A percentile compares a stretch with the other conserved stretches of the same genome.
Evolutionary conservation across 495 filamentous ascomycete genomes (phyloP).

Genomic region (Podospora anserina): DNA sequence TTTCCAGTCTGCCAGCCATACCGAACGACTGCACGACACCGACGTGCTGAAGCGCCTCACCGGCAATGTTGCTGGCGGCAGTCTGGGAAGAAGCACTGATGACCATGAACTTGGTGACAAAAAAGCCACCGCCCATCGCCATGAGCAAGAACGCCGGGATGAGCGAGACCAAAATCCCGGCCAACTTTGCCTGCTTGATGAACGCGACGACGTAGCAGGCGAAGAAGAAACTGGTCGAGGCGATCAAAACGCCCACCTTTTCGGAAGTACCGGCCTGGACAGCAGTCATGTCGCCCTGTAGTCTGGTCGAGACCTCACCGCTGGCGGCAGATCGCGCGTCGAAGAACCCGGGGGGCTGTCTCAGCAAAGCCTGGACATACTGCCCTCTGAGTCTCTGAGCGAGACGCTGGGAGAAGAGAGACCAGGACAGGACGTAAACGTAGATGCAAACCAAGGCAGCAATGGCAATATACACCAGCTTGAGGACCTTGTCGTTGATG

Average conservation of each 20-base stretch:
- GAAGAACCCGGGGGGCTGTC: conserved; percentile 61
- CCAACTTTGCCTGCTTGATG: conserved; percentile 52
- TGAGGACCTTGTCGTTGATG: conserved; percentile 57
- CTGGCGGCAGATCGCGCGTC: conserved; percentile 53
- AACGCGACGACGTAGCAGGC: conserved; percentile 64
- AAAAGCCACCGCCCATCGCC: conserved; percentile 58
- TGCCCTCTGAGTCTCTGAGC: conserved; percentile 58
- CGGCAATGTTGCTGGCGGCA: conserved; percentile 42
- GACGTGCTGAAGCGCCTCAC: conserved; percentile 45
- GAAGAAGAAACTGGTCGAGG: conserved; percentile 59
- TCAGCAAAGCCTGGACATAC: conserved; percentile 56
- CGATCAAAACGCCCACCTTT: conserved; percentile 61
- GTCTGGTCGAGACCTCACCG: conserved; percentile 59
- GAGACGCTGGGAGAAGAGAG: conserved; percentile 57
- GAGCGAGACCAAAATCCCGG: conserved; percentile 55
- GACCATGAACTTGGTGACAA: conserved; percentile 57
- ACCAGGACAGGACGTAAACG: conserved; percentile 55
- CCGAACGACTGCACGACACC: conserved; percentile 52
- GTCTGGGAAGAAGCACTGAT: conserved; percentile 49
- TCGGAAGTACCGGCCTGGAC: conserved; percentile 63
- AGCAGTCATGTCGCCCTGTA: conserved; percentile 58
- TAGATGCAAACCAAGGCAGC: conserved; percentile 62
- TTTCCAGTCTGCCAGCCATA: conserved; percentile 45
- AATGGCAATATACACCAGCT: conserved; percentile 61
- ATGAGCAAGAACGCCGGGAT: conserved; percentile 65